Percentiles rank a stretch among this genome's conserved stretches.
These are phyloP conservation scores for Pestalotiopsis sp. DNA, from an alignment of 2,329 filamentous ascomycete species.

Conservation along the genomic window DNA sequence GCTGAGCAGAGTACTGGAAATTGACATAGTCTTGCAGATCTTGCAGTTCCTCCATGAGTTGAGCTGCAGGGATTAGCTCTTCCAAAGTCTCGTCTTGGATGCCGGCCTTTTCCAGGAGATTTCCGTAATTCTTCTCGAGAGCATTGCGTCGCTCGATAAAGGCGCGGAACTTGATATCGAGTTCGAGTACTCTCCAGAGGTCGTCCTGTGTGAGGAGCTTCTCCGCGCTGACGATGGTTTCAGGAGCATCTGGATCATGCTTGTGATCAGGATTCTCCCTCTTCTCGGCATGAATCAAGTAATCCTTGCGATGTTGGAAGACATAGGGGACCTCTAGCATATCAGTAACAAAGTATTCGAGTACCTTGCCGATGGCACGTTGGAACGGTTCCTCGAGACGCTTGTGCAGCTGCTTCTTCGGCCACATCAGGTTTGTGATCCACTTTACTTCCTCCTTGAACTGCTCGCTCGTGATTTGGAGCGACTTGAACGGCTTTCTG, in stretches of 20 bases:
- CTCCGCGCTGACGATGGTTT: slow-evolving; percentile 77
- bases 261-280: slow-evolving; percentile 60
- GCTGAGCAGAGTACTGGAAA: slow-evolving; percentile 84
- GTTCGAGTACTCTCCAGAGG: slow-evolving; percentile 91
- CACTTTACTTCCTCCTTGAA: slow-evolving; percentile 88
- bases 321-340: slow-evolving; percentile 97
- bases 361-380: slow-evolving; percentile 84
- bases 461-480: slow-evolving; percentile 80
- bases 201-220: slow-evolving; percentile 92
- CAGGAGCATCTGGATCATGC: slow-evolving; percentile 70
- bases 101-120: slow-evolving; percentile 62
- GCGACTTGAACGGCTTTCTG: slow-evolving; percentile 82
- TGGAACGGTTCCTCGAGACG: slow-evolving; percentile 83
- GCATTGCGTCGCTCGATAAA: slow-evolving; percentile 90
- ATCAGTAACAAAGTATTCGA: slow-evolving; percentile 93
- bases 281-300: slow-evolving; percentile 87
- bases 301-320: slow-evolving; percentile 97
- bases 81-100: slow-evolving; percentile 77
- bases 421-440: slow-evolving; percentile 89
- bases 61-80: slow-evolving; percentile 77
- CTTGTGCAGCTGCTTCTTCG: slow-evolving; percentile 75
- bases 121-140: slow-evolving; percentile 77
- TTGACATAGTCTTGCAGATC: slow-evolving; percentile 96
- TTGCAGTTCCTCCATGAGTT: slow-evolving; percentile 92
- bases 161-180: slow-evolving; percentile 93